These are phyloP conservation scores for Xylaria sp. DNA, from an alignment of 2,329 filamentous ascomycete genomes.

Conservation along the genomic window DNA sequence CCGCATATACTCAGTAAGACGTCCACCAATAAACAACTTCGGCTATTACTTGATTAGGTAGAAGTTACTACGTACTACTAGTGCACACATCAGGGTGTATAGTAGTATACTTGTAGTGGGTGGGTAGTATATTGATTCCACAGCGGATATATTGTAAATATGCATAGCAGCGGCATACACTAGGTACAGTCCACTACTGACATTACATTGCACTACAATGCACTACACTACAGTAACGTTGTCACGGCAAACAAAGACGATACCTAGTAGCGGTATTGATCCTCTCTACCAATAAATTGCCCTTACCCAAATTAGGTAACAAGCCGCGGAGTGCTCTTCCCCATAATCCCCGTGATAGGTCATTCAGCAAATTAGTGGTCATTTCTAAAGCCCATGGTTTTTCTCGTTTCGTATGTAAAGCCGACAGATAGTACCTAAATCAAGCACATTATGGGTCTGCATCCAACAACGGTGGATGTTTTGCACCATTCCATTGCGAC, in stretches of 20 bases:
- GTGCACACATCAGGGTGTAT: neutral
- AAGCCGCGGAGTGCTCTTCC: conserved; percentile 19
- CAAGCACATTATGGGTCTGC: conserved; percentile 10
- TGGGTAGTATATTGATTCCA: too few species aligned
- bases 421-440: conserved; percentile 15
- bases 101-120: too few species aligned
- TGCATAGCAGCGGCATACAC: neutral
- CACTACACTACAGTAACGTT: conserved; percentile 7
- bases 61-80: neutral
- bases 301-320: conserved; percentile 21
- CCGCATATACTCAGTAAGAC: neutral
- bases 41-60: conserved; percentile 6
- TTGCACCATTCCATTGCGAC: conserved; percentile 21
- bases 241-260: conserved; percentile 15
- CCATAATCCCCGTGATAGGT: conserved; percentile 40
- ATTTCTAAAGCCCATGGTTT: conserved; percentile 43
- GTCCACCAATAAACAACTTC: conserved; percentile 15
- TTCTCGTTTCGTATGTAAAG: conserved; percentile 29
- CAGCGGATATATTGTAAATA: neutral
- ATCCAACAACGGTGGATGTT: conserved; percentile 2
- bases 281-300: neutral
- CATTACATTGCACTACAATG: neutral
- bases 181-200: neutral
- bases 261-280: conserved; percentile 20
- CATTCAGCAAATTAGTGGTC: conserved; percentile 42